A percentile compares a stretch with the other conserved stretches of the same genome.
Conservation (phyloP, 78 protist species). For the Guillardia theta region DNA sequence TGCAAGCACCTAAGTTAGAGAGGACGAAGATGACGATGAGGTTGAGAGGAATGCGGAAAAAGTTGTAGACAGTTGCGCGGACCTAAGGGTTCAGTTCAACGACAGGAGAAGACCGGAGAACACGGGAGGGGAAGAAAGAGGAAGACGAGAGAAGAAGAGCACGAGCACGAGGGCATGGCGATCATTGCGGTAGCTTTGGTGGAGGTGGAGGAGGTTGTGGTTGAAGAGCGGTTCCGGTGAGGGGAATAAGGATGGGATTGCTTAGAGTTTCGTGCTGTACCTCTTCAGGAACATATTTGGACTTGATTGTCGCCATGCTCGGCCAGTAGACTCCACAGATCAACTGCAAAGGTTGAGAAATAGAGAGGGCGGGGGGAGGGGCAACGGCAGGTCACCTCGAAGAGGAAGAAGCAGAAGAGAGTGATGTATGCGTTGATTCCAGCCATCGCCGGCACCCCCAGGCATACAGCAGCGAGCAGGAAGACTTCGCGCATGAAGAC, state of each 20-base stretch:
- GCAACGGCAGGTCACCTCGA: background rate
- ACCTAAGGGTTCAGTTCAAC: background rate
- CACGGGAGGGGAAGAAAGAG: background rate
- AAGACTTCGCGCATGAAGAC: background rate
- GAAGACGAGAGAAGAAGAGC: background rate
- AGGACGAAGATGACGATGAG: constrained; percentile 69
- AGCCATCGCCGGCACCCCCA: background rate
- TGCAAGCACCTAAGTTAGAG: background rate
- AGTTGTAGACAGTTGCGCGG: constrained; percentile 79
- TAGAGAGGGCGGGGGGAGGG: background rate
- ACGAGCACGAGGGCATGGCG: background rate
- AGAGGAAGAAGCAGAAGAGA: background rate
- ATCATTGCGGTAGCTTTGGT: constrained; percentile 70
- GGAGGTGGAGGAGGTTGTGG: constrained; percentile 47
- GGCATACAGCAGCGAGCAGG: background rate
- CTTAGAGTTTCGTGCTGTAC: background rate
- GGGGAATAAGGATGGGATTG: too few species aligned
- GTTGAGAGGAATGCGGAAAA: constrained; percentile 83
- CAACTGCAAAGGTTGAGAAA: background rate
- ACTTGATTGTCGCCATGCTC: background rate
- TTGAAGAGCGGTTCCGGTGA: background rate
- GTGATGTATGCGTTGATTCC: background rate
- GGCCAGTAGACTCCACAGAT: background rate
- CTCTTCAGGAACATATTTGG: background rate
- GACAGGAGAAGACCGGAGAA: background rate